phyloP scores from a whole-genome alignment of 1,139 yeast genomes.

The Nakaseomyces glabratus region DNA sequence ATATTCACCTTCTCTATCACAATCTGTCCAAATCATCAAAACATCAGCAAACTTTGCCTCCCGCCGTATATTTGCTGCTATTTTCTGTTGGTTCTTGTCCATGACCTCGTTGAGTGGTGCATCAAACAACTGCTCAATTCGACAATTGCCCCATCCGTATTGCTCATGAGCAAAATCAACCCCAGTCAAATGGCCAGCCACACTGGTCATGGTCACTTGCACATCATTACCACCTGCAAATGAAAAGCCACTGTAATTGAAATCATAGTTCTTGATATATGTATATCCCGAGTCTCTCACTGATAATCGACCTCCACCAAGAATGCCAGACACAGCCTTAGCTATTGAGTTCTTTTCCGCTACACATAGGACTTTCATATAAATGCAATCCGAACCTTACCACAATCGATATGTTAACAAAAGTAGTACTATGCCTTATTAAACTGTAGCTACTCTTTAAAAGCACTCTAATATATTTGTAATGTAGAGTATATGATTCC shows the following conservation, averaged over 20 bases:
- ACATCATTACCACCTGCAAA: constrained; percentile 39
- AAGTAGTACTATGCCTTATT: too few relatives aligned
- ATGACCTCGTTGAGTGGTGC: constrained; percentile 50
- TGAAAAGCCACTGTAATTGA: constrained; percentile 49
- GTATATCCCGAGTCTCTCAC: constrained; percentile 46
- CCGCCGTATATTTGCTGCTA: constrained; percentile 58
- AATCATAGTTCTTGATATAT: constrained; percentile 74
- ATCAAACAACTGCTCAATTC: constrained; percentile 57
- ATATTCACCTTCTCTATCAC: constrained; percentile 96
- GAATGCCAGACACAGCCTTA: constrained; percentile 64
- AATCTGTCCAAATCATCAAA: constrained; percentile 96
- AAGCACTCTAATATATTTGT: too few relatives aligned
- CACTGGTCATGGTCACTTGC: constrained; percentile 88
- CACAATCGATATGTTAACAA: too few relatives aligned
- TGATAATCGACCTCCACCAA: constrained; percentile 61
- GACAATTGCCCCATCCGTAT: constrained; percentile 58
- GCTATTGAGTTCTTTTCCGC: constrained; percentile 98
- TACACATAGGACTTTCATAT: constrained; percentile 76
- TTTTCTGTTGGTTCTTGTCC: constrained; percentile 37
- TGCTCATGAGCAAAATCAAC: constrained; percentile 50
- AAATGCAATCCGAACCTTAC: too few relatives aligned
- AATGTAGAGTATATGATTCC: too few relatives aligned
- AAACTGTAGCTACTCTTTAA: too few relatives aligned
- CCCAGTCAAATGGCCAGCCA: constrained; percentile 70
- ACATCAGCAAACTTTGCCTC: constrained; percentile 55